Conservation (phyloP, 73 alveolate genomes). For the Tetrahymena thermophila region DNA sequence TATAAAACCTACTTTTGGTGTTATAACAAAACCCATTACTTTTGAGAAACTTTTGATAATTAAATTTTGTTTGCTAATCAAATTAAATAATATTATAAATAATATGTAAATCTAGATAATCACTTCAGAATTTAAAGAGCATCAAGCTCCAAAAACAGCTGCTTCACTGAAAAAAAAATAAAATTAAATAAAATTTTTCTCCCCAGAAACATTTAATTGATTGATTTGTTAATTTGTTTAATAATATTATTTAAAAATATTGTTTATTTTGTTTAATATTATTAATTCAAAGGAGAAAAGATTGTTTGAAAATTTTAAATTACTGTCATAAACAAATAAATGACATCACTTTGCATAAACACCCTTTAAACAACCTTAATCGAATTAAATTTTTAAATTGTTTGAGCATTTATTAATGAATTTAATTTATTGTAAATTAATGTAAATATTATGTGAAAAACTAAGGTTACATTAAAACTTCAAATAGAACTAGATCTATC, state of each 20-base stretch:
- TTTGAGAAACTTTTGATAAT: neutral
- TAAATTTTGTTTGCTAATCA: neutral
- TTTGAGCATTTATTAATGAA: neutral
- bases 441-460: neutral
- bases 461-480: neutral
- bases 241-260: neutral
- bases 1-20: neutral
- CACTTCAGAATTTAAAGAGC: neutral
- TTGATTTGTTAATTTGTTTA: neutral
- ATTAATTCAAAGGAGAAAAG: neutral
- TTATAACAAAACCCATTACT: neutral
- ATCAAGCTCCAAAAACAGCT: neutral
- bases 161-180: neutral
- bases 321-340: neutral
- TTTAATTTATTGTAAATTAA: too few species aligned
- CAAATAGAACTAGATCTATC: neutral
- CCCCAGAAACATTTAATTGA: neutral
- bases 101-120: neutral
- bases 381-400: neutral
- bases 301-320: neutral
- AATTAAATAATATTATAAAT: neutral
- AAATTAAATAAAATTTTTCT: neutral
- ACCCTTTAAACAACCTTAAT: neutral
- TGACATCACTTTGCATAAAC: neutral
- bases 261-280: neutral